Evolutionary conservation across 1,284 basidiomycete species (phyloP), one percentile per base, ranked within the genome.

Genomic region (Porodaedalea pini): DNA sequence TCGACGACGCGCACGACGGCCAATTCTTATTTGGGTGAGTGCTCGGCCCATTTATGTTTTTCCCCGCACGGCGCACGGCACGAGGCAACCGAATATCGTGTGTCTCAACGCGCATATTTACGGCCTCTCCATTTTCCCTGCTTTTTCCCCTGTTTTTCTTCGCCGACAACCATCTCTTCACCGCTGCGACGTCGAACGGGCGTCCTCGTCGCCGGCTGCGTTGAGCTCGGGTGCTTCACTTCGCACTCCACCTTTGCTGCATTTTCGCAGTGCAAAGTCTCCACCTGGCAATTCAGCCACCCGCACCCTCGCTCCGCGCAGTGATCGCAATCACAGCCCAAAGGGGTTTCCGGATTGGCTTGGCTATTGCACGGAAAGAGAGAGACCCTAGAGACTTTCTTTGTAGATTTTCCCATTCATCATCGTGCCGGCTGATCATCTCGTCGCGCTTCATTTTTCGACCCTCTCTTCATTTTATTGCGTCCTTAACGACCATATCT

Each of bases 381-480:
- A 21, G 32, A n/a, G 48, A 34, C 51, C 32, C 36, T 52, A n/a
- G 37, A 23, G 10, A 36, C 21, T 25, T 17, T 17, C 39, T 17
- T 34, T 39, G 8, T 39, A 17, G 15, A 23, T n/a, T 23, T 39
- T 29, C 34, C n/a, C 15, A 11, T 48, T 55, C 44, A 15, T 48
- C 54, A 48, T 27, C 13, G 37, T 19, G 48, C 54, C 29, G 8
- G 27, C n/a, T 43, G 37, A 56, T 50, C 57, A 19, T 43, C 43
- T 40, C 50, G 36, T n/a, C 48, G 44, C 21, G 29, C 40, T 47
- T 61, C 56, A 37, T 51, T 56, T 48, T 43, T 54, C 57, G 37
- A 13, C 37, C 39, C 34, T 40, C 25, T 32, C 41, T 31, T 13
- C 27, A 36, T 2, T 43, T 41, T 11, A 29, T 47, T 39, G 11